Conservation (phyloP, 2,329 filamentous ascomycete genomes). For the Sporothrix dimorphospora region DNA sequence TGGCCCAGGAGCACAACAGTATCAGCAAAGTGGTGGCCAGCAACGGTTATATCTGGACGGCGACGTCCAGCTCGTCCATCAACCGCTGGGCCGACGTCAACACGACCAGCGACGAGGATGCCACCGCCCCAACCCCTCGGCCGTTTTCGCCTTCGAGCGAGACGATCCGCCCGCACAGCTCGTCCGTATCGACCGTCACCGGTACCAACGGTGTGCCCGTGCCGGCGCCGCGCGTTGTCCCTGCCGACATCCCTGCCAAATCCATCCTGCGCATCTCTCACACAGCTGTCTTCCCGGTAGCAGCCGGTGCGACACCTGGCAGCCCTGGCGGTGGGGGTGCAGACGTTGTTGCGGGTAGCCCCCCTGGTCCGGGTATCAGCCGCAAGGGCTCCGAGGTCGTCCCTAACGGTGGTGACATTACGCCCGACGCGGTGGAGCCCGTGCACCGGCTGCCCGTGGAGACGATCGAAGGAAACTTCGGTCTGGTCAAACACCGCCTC, state of each 20-base stretch:
- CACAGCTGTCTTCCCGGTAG: constrained; percentile 70
- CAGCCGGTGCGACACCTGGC: constrained; percentile 48
- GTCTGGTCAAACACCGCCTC: constrained; percentile 88
- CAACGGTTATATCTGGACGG: constrained; percentile 83
- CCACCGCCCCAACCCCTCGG: constrained; percentile 11
- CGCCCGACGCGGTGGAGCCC: constrained; percentile 58
- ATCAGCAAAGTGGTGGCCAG: constrained; percentile 70
- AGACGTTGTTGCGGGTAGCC: neutral
- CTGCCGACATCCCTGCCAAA: constrained; percentile 73
- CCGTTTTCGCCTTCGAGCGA: constrained; percentile 27
- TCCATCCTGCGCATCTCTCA: constrained; percentile 83
- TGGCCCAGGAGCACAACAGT: constrained; percentile 88
- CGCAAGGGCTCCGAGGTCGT: constrained; percentile 63
- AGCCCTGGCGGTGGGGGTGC: constrained; percentile 36
- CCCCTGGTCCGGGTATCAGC: constrained; percentile 33
- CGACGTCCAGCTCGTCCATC: constrained; percentile 87
- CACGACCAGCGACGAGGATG: constrained; percentile 50
- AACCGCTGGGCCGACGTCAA: constrained; percentile 90
- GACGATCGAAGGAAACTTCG: constrained; percentile 92
- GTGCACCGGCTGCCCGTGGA: constrained; percentile 72
- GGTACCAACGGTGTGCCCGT: constrained; percentile 39
- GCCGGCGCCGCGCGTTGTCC: constrained; percentile 40
- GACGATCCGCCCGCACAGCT: constrained; percentile 32
- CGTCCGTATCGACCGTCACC: constrained; percentile 43
- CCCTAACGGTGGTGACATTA: constrained; percentile 37